A percentile compares a stretch with the other conserved stretches of the same genome.
Evolutionary conservation across 129 eudicot genomes (phyloP).

Genomic region (Artemisia tridentata): DNA sequence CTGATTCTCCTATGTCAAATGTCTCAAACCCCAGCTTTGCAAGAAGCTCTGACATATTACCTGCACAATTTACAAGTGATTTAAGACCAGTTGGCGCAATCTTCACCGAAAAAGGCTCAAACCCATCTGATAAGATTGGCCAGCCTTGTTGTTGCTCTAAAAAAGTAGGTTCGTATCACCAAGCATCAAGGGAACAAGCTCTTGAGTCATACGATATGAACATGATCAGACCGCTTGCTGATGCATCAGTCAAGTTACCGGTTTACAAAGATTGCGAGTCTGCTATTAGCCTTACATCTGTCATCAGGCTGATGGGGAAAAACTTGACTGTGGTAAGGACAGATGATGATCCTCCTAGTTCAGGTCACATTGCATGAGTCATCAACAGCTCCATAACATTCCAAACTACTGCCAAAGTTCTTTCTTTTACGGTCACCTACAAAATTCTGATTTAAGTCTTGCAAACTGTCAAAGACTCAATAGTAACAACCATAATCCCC

Average conservation of each 20-base stretch:
- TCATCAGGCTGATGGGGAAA: constrained; percentile 86
- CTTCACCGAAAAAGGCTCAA: constrained; percentile 25
- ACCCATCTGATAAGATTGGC: constrained; percentile 14
- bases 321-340: constrained; percentile 73
- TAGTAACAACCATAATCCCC: background rate
- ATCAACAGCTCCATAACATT: constrained; percentile 21
- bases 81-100: constrained; percentile 21
- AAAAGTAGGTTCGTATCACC: constrained; percentile 28
- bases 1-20: constrained; percentile 63
- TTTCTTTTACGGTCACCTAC: constrained; percentile 14
- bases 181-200: constrained; percentile 33
- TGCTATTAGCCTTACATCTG: constrained; percentile 48
- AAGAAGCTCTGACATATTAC: constrained; percentile 32
- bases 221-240: constrained; percentile 22
- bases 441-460: constrained; percentile 7
- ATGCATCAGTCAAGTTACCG: constrained; percentile 8
- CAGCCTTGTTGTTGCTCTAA: constrained; percentile 56
- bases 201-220: constrained; percentile 21
- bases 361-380: constrained; percentile 12
- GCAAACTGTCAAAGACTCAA: constrained; percentile 15
- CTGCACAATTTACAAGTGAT: constrained; percentile 10
- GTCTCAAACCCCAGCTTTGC: constrained; percentile 49
- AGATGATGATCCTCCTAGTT: constrained; percentile 33
- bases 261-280: constrained; percentile 34
- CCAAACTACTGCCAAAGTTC: constrained; percentile 22